Evolutionary conservation across 257 asterid genomes (phyloP).

Genomic region (Fraxinus americana): DNA sequence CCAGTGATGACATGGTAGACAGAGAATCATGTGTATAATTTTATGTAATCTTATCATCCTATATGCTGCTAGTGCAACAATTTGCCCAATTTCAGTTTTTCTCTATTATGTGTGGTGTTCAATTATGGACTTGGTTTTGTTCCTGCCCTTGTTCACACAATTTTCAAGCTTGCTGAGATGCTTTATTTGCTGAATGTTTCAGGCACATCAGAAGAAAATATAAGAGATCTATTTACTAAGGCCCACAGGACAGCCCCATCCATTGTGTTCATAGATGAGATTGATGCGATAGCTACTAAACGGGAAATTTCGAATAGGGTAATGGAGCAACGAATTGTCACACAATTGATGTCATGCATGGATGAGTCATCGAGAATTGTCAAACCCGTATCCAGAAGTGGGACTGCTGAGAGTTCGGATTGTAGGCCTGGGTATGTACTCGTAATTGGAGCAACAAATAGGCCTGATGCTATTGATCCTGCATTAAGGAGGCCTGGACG

Average conservation of each 20-base stretch:
- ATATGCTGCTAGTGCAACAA: not conserved
- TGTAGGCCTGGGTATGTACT: slow-evolving; percentile 59
- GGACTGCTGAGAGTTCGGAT: slow-evolving; percentile 37
- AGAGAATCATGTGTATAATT: not conserved
- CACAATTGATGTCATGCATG: slow-evolving; percentile 90
- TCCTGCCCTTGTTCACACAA: not conserved
- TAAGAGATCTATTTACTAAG: slow-evolving; percentile 71
- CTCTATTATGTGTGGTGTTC: not conserved
- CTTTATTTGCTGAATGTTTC: slow-evolving; percentile 22
- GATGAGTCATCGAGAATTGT: slow-evolving; percentile 57
- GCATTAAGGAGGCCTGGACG: slow-evolving; percentile 95
- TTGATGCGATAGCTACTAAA: slow-evolving; percentile 90
- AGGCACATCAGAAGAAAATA: slow-evolving; percentile 94
- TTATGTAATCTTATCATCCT: not conserved
- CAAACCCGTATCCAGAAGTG: slow-evolving; percentile 41
- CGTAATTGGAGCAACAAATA: slow-evolving; percentile 90
- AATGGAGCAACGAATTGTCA: slow-evolving; percentile 86
- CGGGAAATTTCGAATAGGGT: slow-evolving; percentile 80
- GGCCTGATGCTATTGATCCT: slow-evolving; percentile 86
- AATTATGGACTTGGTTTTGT: too few relatives aligned
- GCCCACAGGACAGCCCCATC: slow-evolving; percentile 90
- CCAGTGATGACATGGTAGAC: not conserved
- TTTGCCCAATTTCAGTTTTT: not conserved
- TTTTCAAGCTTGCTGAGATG: slow-evolving; percentile 4
- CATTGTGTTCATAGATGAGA: slow-evolving; percentile 92